Evolutionary conservation across 140 eudicot genomes (phyloP).

Genomic region (Oenanthe javanica): DNA sequence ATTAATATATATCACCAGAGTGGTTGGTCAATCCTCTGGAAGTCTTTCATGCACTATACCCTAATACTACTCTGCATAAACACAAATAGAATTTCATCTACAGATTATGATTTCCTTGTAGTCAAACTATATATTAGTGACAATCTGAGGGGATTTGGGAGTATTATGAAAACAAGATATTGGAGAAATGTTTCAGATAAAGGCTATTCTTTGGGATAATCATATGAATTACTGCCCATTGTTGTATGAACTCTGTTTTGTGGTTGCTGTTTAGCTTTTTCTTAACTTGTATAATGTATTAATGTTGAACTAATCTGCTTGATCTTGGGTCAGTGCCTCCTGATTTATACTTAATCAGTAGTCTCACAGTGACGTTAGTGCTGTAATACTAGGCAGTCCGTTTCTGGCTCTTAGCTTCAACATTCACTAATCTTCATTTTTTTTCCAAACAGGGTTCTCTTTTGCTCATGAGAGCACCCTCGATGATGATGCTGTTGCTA

Average conservation of each 20-base stretch:
- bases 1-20: too few relatives aligned
- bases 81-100: too few relatives aligned
- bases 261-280: neutral
- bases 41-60: too few relatives aligned
- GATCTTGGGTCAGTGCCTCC: neutral
- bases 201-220: neutral
- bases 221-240: neutral
- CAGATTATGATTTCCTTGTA: too few relatives aligned
- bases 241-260: neutral
- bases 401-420: neutral
- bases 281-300: too few relatives aligned
- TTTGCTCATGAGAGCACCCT: conserved; percentile 20
- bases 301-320: neutral
- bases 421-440: conserved; percentile 2
- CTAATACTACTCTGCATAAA: too few relatives aligned
- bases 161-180: too few relatives aligned
- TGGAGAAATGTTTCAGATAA: neutral
- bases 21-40: too few relatives aligned
- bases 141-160: neutral
- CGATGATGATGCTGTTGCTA: conserved; percentile 7
- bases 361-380: neutral
- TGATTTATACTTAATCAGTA: neutral
- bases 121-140: too few relatives aligned
- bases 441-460: conserved; percentile 20
- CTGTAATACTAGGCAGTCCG: neutral